Conservation (phyloP, 345 rosid genomes). For the Firmiana major region DNA sequence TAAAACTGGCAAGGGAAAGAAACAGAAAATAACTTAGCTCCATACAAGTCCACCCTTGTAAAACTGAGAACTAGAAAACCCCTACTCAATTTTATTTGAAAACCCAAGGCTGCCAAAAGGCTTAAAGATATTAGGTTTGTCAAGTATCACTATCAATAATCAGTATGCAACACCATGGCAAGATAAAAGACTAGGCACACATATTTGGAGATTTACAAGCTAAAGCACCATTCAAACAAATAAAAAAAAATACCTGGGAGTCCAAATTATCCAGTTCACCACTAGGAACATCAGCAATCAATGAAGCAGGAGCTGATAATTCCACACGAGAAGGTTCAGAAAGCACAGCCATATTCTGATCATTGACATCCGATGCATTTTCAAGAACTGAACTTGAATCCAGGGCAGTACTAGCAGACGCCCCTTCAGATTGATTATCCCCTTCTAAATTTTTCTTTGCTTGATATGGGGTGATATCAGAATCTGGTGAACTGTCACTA, state of each 20-base stretch:
- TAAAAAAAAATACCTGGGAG: conserved; percentile 30
- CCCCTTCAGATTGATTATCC: conserved; percentile 26
- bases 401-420: conserved; percentile 25
- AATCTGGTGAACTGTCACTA: conserved; percentile 44
- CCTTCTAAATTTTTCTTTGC: conserved; percentile 28
- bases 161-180: neutral
- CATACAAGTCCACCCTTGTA: neutral
- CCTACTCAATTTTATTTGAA: neutral
- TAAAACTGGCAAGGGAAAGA: neutral
- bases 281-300: conserved; percentile 28
- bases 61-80: neutral
- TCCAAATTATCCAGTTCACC: conserved; percentile 28
- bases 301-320: conserved; percentile 31
- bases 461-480: conserved; percentile 25
- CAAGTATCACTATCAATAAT: neutral
- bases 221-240: neutral
- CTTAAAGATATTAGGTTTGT: neutral
- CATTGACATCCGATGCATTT: conserved; percentile 31
- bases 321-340: conserved; percentile 34
- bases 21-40: neutral
- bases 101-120: neutral
- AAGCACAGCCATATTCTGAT: conserved; percentile 26
- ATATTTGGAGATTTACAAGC: neutral
- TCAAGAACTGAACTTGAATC: conserved; percentile 39
- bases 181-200: neutral